phyloP scores from a whole-genome alignment of 129 eudicot species.

The Flaveria brownii region DNA sequence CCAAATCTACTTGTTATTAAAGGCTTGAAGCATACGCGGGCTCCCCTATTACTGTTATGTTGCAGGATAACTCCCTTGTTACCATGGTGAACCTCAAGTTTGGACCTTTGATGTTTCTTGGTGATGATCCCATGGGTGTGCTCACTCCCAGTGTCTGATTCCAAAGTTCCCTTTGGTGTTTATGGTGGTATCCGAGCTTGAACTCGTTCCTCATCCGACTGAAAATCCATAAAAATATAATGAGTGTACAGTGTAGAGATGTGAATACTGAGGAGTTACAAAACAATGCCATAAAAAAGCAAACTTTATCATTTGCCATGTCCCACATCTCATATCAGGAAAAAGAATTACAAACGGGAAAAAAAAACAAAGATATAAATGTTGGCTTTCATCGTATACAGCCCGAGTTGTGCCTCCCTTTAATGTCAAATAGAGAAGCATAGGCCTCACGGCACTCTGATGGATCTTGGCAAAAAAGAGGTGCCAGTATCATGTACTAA shows the following conservation, averaged over 20 bases:
- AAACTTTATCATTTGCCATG: slow-evolving; percentile 18
- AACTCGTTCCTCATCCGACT: slow-evolving; percentile 20
- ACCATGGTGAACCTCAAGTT: neutral
- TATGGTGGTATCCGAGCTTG: neutral
- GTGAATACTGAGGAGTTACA: neutral
- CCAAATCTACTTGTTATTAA: slow-evolving; percentile 37
- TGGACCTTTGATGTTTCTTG: slow-evolving; percentile 9
- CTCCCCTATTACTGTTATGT: slow-evolving; percentile 57
- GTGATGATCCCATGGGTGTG: neutral
- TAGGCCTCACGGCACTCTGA: neutral
- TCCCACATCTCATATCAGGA: neutral
- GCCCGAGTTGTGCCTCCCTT: neutral
- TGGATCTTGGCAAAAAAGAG: neutral
- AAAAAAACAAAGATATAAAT: neutral
- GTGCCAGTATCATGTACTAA: neutral
- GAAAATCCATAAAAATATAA: slow-evolving; percentile 1
- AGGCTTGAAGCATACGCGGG: slow-evolving; percentile 43
- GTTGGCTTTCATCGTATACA: neutral
- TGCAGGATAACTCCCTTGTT: slow-evolving; percentile 55
- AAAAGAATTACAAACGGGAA: neutral
- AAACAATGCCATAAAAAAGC: neutral
- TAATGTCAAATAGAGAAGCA: neutral
- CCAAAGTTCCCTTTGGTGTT: neutral
- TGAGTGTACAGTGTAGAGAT: neutral
- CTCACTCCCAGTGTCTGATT: slow-evolving; percentile 2